A percentile compares a stretch with the other conserved stretches of the same genome.
Conservation (phyloP, 2,329 filamentous ascomycete genomes). For the Aspergillus jensenii region DNA sequence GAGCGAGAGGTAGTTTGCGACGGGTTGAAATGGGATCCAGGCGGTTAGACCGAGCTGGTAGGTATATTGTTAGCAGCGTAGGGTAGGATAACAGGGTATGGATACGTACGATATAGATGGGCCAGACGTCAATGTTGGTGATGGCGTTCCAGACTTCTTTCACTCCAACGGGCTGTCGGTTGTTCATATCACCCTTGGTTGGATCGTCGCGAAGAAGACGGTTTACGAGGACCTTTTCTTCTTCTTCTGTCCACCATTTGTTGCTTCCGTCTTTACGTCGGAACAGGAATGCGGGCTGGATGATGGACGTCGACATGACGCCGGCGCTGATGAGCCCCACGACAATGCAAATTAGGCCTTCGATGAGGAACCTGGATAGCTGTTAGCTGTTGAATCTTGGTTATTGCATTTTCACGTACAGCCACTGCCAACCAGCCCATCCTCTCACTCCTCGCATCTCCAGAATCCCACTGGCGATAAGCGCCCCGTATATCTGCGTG, state of each 20-base stretch:
- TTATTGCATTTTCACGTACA: conserved; percentile 19
- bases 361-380: conserved; percentile 48
- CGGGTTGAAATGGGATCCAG: conserved; percentile 29
- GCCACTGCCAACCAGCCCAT: conserved; percentile 44
- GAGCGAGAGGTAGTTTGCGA: conserved; percentile 30
- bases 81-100: no score
- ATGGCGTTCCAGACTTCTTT: conserved; percentile 47
- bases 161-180: conserved; percentile 50
- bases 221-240: conserved; percentile 59
- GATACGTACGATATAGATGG: conserved; percentile 41
- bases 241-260: conserved; percentile 7
- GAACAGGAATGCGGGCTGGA: conserved; percentile 30
- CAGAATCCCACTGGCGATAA: conserved; percentile 34
- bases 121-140: conserved; percentile 55
- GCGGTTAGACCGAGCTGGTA: conserved; percentile 38
- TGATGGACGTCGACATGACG: conserved; percentile 53
- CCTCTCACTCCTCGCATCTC: conserved; percentile 29
- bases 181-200: conserved; percentile 57
- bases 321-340: conserved; percentile 55
- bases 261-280: conserved; percentile 7
- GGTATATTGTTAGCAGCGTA: background rate
- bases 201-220: conserved; percentile 55
- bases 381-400: background rate
- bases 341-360: conserved; percentile 45
- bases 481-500: conserved; percentile 29